Evolutionary conservation across 805 yeast genomes (phyloP).

Genomic region (Metschnikowia noctiluminum): DNA sequence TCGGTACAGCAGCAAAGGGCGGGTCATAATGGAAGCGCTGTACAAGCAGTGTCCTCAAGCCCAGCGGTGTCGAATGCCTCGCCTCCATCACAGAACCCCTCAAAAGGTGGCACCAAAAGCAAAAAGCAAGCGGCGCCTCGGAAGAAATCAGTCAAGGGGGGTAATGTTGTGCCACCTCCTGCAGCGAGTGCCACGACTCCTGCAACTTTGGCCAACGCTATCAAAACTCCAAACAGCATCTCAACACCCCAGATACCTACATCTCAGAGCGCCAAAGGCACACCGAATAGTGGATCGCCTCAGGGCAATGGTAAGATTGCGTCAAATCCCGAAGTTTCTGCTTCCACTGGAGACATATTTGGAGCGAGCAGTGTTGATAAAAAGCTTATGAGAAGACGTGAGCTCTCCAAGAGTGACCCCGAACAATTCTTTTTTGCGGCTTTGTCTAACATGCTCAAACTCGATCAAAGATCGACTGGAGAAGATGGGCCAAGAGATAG

Average conservation of each 20-base stretch:
- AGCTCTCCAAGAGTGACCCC: conserved; percentile 44
- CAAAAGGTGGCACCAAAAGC: conserved; percentile 23
- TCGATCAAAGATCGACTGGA: conserved; percentile 30
- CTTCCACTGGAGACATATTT: conserved; percentile 21
- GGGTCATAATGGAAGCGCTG: conserved; percentile 5
- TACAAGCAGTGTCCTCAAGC: conserved; percentile 11
- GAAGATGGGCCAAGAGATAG: conserved; percentile 2
- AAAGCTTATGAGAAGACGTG: conserved; percentile 44
- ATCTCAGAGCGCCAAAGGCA: conserved; percentile 38
- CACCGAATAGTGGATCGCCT: conserved; percentile 40
- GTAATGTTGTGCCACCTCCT: conserved; percentile 33
- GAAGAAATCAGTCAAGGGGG: conserved; percentile 19
- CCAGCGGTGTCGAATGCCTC: conserved; percentile 12
- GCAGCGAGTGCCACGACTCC: conserved; percentile 37
- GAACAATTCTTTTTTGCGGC: conserved; percentile 49
- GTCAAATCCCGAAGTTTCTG: conserved; percentile 2
- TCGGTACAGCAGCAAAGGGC: conserved; percentile 8
- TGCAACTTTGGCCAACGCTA: conserved; percentile 34
- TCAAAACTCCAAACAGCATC: conserved; percentile 43
- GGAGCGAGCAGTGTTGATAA: conserved; percentile 33
- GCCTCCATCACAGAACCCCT: conserved; percentile 8
- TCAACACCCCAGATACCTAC: conserved; percentile 40
- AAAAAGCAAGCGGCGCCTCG: conserved; percentile 5
- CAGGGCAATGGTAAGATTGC: conserved; percentile 3
- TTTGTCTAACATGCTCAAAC: conserved; percentile 46